phyloP scores from a whole-genome alignment of 495 filamentous ascomycete species.

The Trichoderma asperelloides region DNA sequence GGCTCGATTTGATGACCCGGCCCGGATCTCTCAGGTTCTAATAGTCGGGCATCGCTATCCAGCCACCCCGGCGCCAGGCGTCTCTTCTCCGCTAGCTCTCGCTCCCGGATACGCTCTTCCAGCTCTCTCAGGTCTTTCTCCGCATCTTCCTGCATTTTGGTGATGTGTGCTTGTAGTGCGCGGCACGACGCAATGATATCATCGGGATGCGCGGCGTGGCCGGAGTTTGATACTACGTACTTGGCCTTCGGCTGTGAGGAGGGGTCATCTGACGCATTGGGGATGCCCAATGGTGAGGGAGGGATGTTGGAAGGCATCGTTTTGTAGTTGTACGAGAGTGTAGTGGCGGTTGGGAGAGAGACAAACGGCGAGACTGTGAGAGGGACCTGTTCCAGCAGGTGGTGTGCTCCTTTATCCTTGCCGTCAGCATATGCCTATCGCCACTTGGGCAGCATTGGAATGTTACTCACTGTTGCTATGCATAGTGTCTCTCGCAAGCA shows the following conservation, averaged over 20 bases:
- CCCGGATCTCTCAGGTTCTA: slow-evolving; percentile 58
- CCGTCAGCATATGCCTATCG: slow-evolving; percentile 10
- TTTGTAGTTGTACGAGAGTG: slow-evolving; percentile 93
- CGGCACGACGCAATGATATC: slow-evolving; percentile 74
- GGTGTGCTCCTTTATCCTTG: slow-evolving; percentile 56
- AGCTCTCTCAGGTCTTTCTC: slow-evolving; percentile 56
- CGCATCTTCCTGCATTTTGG: slow-evolving; percentile 53
- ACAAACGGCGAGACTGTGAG: slow-evolving; percentile 93
- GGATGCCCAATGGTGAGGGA: slow-evolving; percentile 55
- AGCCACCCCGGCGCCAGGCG: slow-evolving; percentile 89
- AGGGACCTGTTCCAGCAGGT: slow-evolving; percentile 82
- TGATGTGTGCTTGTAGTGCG: slow-evolving; percentile 65
- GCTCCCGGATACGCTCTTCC: slow-evolving; percentile 59
- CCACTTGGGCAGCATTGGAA: neutral
- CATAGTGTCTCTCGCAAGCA: slow-evolving; percentile 18
- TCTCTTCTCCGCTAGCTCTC: slow-evolving; percentile 86
- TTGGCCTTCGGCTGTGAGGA: slow-evolving; percentile 45
- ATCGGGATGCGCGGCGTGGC: slow-evolving; percentile 69
- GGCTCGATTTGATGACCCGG: slow-evolving; percentile 5
- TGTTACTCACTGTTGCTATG: slow-evolving; percentile 36
- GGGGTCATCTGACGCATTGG: slow-evolving; percentile 24
- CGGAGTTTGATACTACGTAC: slow-evolving; percentile 67
- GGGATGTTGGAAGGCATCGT: slow-evolving; percentile 77
- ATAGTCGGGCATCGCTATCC: slow-evolving; percentile 74
- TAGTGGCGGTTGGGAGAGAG: slow-evolving; percentile 79